These are phyloP conservation scores for Parafenestella ontariensis DNA, from an alignment of 2,329 filamentous ascomycete species.

Conservation along the genomic window DNA sequence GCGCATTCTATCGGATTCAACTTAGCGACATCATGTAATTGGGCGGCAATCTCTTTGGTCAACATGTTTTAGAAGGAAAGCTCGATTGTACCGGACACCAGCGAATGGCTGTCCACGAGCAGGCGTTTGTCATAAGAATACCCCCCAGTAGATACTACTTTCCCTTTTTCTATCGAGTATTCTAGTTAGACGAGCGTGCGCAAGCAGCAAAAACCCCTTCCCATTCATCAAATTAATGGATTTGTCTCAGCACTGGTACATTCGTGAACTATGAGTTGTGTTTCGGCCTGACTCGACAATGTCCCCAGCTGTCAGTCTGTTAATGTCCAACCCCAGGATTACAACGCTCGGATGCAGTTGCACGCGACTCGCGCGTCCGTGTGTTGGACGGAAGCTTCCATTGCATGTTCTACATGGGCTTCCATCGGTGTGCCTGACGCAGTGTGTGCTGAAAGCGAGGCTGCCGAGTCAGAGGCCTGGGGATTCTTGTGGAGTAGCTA, in stretches of 20 bases:
- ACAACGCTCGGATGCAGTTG: neutral
- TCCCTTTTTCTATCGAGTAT: slow-evolving; percentile 3
- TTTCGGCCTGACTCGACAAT: neutral
- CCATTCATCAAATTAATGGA: neutral
- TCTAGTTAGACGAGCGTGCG: neutral
- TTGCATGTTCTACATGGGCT: neutral
- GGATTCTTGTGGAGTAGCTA: neutral
- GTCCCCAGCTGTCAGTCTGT: neutral
- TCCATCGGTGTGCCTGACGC: slow-evolving; percentile 18
- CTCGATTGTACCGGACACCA: slow-evolving; percentile 20
- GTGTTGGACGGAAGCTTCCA: slow-evolving; percentile 13
- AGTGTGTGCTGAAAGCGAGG: neutral
- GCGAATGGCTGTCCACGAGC: slow-evolving; percentile 26
- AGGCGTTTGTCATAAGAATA: slow-evolving; percentile 37
- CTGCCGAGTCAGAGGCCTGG: slow-evolving; percentile 13
- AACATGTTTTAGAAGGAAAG: slow-evolving; percentile 28
- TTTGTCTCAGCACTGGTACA: neutral
- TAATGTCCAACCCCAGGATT: neutral
- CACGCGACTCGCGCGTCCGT: neutral
- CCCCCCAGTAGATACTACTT: slow-evolving; percentile 26
- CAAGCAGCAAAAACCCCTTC: neutral
- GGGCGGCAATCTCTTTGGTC: slow-evolving; percentile 18
- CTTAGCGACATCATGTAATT: slow-evolving; percentile 14
- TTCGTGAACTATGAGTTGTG: neutral
- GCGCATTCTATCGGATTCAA: slow-evolving; percentile 19